Percentiles rank a stretch among this genome's conserved stretches.
phyloP scores from a whole-genome alignment of 345 rosid genomes.

The Ricinus communis region DNA sequence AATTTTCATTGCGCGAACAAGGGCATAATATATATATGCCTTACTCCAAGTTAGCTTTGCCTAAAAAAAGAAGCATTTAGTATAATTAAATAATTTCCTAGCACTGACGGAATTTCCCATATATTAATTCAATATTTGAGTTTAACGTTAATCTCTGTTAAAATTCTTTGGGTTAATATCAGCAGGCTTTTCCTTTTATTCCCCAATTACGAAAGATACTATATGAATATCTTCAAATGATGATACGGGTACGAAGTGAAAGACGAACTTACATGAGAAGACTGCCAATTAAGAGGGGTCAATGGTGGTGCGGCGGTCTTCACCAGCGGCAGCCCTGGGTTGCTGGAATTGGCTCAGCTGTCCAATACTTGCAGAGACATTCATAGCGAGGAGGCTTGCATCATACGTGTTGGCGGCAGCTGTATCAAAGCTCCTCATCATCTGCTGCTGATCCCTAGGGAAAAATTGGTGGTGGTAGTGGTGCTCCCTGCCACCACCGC shows the following conservation, averaged over 20 bases:
- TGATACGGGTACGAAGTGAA: neutral
- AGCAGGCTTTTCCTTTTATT: no score
- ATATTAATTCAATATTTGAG: no score
- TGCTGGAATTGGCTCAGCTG: slow-evolving; percentile 85
- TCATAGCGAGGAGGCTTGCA: slow-evolving; percentile 65
- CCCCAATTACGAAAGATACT: no score
- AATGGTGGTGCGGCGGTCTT: slow-evolving; percentile 73
- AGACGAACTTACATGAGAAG: neutral
- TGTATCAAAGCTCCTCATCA: slow-evolving; percentile 59
- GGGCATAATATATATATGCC: no score
- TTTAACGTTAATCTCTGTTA: no score
- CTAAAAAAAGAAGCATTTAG: no score
- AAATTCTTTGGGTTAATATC: no score
- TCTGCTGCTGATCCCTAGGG: slow-evolving; percentile 65
- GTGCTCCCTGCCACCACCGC: slow-evolving; percentile 40
- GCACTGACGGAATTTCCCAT: no score
- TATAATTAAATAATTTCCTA: no score
- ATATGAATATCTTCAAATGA: neutral
- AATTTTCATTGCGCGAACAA: no score
- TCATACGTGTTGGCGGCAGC: slow-evolving; percentile 53
- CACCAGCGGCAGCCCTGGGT: slow-evolving; percentile 69
- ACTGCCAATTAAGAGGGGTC: slow-evolving; percentile 57
- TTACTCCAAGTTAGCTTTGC: no score
- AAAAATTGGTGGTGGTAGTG: slow-evolving; percentile 71
- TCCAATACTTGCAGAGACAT: slow-evolving; percentile 57